These are phyloP conservation scores for Rhododendron williamsianum DNA, from an alignment of 148 eudicot species.

Conservation along the genomic window DNA sequence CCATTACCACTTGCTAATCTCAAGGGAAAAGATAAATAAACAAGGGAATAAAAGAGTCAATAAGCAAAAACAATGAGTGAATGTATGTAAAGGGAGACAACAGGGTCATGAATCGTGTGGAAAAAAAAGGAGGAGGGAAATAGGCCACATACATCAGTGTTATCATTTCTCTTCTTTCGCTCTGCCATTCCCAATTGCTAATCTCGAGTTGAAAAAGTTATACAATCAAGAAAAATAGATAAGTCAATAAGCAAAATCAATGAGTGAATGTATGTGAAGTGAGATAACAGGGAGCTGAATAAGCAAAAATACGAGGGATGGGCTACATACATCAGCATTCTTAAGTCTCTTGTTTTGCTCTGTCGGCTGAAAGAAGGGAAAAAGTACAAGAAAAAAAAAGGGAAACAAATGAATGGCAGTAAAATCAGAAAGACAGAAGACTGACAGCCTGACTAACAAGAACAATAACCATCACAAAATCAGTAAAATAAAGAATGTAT, in stretches of 20 bases:
- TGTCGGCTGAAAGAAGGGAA: conserved; percentile 30
- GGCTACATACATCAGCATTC: conserved; percentile 34
- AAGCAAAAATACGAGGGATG: conserved; percentile 9
- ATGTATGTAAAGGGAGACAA: not conserved
- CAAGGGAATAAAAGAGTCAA: not conserved
- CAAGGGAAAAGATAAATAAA: not conserved
- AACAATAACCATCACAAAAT: not conserved
- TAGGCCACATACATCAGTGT: conserved; percentile 34
- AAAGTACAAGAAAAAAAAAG: not conserved
- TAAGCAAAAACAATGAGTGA: not conserved
- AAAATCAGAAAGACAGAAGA: not conserved
- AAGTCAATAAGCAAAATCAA: not conserved
- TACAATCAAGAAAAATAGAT: not conserved
- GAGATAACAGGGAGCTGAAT: not conserved
- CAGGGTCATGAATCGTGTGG: not conserved
- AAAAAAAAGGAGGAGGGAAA: conserved; percentile 6
- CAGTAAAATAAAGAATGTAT: not conserved
- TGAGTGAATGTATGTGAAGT: not conserved
- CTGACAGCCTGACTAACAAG: conserved; percentile 5
- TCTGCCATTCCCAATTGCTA: conserved; percentile 19
- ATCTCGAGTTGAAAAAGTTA: not conserved
- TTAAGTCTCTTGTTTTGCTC: conserved; percentile 25
- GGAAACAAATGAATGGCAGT: not conserved
- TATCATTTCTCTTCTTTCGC: conserved; percentile 21
- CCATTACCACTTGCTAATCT: conserved; percentile 36